These are phyloP conservation scores for Pseudogymnoascus sp. DNA, from an alignment of 2,329 filamentous ascomycete species.

Conservation along the genomic window DNA sequence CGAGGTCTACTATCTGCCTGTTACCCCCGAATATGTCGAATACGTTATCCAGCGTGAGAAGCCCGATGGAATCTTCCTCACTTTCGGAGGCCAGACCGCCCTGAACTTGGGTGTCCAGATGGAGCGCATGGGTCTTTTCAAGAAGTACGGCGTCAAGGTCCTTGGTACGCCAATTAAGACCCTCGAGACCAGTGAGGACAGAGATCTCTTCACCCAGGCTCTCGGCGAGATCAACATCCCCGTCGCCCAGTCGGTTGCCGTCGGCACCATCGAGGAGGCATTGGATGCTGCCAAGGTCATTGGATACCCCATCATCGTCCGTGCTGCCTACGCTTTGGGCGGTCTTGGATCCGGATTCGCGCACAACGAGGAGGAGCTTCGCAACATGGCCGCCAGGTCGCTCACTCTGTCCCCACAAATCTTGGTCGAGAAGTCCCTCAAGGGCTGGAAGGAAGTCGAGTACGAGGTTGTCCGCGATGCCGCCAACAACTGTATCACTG, in stretches of 20 bases:
- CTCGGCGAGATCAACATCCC: constrained; percentile 96
- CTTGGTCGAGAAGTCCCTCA: constrained; percentile 94
- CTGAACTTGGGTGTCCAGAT: constrained; percentile 96
- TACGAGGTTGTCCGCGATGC: constrained; percentile 97
- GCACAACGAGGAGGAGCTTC: constrained; percentile 85
- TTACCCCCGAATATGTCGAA: constrained; percentile 94
- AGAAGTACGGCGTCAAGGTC: constrained; percentile 91
- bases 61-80: constrained; percentile 94
- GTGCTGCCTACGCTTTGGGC: constrained; percentile 91
- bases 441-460: constrained; percentile 99
- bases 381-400: constrained; percentile 85
- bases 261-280: constrained; percentile 84
- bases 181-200: constrained; percentile 87
- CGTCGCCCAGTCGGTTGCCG: constrained; percentile 92
- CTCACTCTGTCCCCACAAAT: constrained; percentile 93
- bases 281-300: constrained; percentile 77
- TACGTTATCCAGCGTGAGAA: constrained; percentile 95
- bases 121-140: constrained; percentile 91
- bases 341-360: constrained; percentile 96
- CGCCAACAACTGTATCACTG: constrained; percentile 96
- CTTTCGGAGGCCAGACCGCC: constrained; percentile 94
- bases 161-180: constrained; percentile 92
- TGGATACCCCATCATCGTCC: constrained; percentile 96
- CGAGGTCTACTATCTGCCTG: constrained; percentile 95
- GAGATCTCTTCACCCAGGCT: constrained; percentile 91